Base-by-base conservation (phyloP, 441 rosid species). In the Corymbia citriodora region DNA sequence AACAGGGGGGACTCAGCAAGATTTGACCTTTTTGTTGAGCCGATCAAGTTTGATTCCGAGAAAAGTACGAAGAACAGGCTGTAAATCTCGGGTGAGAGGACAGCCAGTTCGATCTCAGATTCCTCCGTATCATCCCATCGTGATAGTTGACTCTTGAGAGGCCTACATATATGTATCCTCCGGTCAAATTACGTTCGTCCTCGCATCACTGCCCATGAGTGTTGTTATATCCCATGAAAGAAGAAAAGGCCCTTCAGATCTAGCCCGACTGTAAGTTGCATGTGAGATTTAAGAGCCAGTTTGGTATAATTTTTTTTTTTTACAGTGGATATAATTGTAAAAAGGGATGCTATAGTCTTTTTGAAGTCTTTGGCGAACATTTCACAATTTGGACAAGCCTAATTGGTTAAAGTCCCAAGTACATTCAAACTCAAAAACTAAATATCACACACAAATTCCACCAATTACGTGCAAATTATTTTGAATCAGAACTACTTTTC, bases 351-450 rank as follows among this genome's bases (percentile, higher is more conserved):
- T 74, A 40, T 21, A 11, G 16, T 48, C 18, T 79, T 79, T 74
- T 45, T 23, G 23, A 9, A 68, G 79, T 31, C 17, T 68, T 31
- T 16, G 11, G 17, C 45, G 17, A 23, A 79, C 85, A 40, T 40
- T 3, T 79, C 9, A 29, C 19, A 7, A n/a, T n/a, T 15, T n/a
- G 2, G 36, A 17, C 31, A 1, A 0, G 17, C 31, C 5, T n/a
- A 31, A 11, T 72, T 1, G 17, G 8, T 23, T 45, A 79, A 23
- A 79, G 10, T 4, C 2, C 40, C 18, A 1, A 45, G 6, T 79
- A 17, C 23, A 36, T 36, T 36, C 68, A 11, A 61, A 61, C 14
- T 61, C 14, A 11, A 8, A 61, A 61, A 61, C 8, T 27, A 14
- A 29, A 61, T 27, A 7, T 3, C 6, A 27, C n/a, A 10, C 27